Evolutionary conservation across 768 basidiomycete genomes (phyloP).

Genomic region (Glaciozyma antarctica): DNA sequence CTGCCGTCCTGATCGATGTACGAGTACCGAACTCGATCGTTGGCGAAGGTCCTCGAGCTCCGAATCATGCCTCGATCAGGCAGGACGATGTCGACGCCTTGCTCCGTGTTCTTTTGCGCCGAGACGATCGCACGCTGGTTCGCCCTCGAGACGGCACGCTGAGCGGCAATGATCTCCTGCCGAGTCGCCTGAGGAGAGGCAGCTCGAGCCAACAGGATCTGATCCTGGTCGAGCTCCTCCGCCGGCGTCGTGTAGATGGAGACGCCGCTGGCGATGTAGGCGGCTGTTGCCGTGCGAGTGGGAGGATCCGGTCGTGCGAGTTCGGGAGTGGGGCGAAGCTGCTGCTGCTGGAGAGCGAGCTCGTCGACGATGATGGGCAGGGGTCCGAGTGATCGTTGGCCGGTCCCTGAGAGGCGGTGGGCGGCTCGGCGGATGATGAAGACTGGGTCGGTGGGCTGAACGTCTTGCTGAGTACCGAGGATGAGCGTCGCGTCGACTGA

Average conservation of each 20-base stretch:
- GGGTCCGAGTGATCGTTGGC: slow-evolving; percentile 51
- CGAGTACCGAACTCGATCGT: slow-evolving; percentile 70
- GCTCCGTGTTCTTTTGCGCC: slow-evolving; percentile 69
- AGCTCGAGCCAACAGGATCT: slow-evolving; percentile 4
- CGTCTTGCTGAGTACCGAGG: slow-evolving; percentile 61
- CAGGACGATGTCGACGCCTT: slow-evolving; percentile 79
- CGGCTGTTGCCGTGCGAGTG: slow-evolving; percentile 37
- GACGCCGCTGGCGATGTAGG: slow-evolving; percentile 20
- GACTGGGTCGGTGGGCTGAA: slow-evolving; percentile 70
- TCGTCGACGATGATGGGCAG: slow-evolving; percentile 34
- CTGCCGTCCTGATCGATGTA: slow-evolving; percentile 85
- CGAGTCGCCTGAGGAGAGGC: slow-evolving; percentile 45
- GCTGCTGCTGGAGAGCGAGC: background rate
- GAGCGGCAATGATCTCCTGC: slow-evolving; percentile 87
- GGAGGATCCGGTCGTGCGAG: background rate
- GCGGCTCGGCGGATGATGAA: slow-evolving; percentile 46
- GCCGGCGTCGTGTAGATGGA: background rate
- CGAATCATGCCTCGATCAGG: slow-evolving; percentile 77
- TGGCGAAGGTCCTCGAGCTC: slow-evolving; percentile 59
- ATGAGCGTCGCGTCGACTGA: slow-evolving; percentile 72
- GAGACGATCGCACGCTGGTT: slow-evolving; percentile 78
- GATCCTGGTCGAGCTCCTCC: background rate
- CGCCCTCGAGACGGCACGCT: slow-evolving; percentile 73
- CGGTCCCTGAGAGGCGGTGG: slow-evolving; percentile 45
- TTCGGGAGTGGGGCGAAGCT: background rate